Evolutionary conservation across 257 asterid genomes (phyloP).

Genomic region (Petunia axillaris): DNA sequence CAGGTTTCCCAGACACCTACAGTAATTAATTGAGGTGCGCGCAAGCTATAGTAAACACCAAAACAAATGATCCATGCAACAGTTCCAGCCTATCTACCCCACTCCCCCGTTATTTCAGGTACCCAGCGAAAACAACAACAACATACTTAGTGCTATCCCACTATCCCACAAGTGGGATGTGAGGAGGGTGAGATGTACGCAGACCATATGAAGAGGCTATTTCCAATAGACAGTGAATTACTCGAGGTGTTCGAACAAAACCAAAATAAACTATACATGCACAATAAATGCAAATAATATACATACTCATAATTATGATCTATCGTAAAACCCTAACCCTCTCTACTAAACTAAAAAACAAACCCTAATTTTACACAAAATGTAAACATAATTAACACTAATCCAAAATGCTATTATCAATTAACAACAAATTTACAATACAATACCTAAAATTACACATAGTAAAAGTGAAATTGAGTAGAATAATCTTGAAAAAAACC

Average conservation of each 20-base stretch:
- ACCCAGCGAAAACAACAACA: too few species aligned
- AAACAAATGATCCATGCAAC: neutral
- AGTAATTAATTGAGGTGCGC: neutral
- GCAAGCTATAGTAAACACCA: neutral
- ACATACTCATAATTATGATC: neutral
- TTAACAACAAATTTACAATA: slow-evolving; percentile 33
- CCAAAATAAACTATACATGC: neutral
- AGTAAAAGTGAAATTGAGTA: slow-evolving; percentile 28
- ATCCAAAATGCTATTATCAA: slow-evolving; percentile 22
- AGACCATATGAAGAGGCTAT: too few species aligned
- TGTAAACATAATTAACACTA: slow-evolving; percentile 76
- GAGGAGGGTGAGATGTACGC: too few species aligned
- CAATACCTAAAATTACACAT: slow-evolving; percentile 13
- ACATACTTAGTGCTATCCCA: too few species aligned
- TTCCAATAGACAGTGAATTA: too few species aligned
- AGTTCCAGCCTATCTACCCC: neutral
- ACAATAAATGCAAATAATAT: neutral
- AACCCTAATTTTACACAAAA: slow-evolving; percentile 40
- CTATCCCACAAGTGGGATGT: too few species aligned
- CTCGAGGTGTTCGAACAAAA: too few species aligned
- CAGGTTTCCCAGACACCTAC: neutral
- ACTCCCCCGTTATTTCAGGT: too few species aligned
- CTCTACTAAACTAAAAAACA: slow-evolving; percentile 28
- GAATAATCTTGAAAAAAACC: slow-evolving; percentile 32
- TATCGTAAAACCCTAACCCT: slow-evolving; percentile 24